Conservation (phyloP, 2,329 filamentous ascomycete species). For the Fusarium sambucinum region DNA sequence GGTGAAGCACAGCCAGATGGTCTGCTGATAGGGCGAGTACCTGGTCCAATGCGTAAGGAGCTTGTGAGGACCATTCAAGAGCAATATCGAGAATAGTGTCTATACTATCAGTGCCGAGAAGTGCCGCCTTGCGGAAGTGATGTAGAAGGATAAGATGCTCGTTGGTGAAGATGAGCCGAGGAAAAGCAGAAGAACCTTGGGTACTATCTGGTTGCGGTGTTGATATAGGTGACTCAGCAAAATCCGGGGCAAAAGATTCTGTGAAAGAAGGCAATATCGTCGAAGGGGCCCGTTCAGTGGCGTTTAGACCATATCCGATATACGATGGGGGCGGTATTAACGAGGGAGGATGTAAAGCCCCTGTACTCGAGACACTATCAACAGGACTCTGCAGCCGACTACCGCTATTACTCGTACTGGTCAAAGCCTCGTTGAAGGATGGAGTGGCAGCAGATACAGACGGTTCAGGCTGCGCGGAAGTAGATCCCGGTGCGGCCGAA, state of each 20-base stretch:
- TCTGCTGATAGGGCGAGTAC: slow-evolving; percentile 60
- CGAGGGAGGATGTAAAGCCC: slow-evolving; percentile 18
- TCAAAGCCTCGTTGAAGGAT: slow-evolving; percentile 9
- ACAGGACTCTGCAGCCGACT: slow-evolving; percentile 42
- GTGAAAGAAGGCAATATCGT: slow-evolving; percentile 43
- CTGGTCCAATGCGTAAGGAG: slow-evolving; percentile 62
- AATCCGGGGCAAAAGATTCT: slow-evolving; percentile 29
- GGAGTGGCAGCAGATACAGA: background rate
- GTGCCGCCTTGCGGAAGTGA: slow-evolving; percentile 51
- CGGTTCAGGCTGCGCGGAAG: slow-evolving; percentile 20
- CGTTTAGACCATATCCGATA: slow-evolving; percentile 5
- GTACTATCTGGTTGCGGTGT: slow-evolving; percentile 13
- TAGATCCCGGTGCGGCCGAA: slow-evolving; percentile 8
- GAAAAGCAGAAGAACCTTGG: background rate
- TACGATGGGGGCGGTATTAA: slow-evolving; percentile 35
- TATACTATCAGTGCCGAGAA: slow-evolving; percentile 40
- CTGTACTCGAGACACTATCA: slow-evolving; percentile 38
- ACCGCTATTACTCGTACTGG: background rate
- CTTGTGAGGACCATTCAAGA: slow-evolving; percentile 50
- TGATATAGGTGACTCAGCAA: slow-evolving; percentile 29
- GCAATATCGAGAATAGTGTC: slow-evolving; percentile 50
- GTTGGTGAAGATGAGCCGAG: slow-evolving; percentile 50
- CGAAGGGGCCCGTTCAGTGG: slow-evolving; percentile 22
- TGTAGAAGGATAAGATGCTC: slow-evolving; percentile 57
- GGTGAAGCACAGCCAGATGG: slow-evolving; percentile 50